Conservation (phyloP, 345 rosid species). For the Moricandia moricandioides region DNA sequence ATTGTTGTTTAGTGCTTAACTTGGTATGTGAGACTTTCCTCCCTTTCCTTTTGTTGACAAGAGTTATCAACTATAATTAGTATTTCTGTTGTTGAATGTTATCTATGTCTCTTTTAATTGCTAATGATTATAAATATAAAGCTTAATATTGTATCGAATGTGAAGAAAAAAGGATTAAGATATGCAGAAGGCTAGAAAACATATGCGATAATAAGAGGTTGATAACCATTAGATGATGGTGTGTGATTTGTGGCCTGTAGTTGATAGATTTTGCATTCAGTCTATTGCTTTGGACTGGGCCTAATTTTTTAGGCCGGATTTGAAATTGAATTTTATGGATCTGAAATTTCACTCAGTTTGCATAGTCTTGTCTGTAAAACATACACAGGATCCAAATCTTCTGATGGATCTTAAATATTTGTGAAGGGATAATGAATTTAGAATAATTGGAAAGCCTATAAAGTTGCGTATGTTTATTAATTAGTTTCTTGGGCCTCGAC, state of each 20-base stretch:
- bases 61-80: not conserved
- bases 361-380: not conserved
- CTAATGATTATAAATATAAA: constrained; percentile 11
- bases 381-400: not conserved
- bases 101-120: not conserved
- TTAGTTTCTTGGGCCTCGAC: not conserved
- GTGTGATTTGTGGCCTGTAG: not conserved
- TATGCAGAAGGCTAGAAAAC: not conserved
- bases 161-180: not conserved
- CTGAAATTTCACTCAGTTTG: not conserved
- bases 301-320: not conserved
- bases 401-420: not conserved
- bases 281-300: not conserved
- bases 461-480: not conserved
- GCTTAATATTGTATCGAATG: not conserved
- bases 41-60: constrained; percentile 6
- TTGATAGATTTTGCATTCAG: not conserved
- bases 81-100: constrained; percentile 17
- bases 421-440: not conserved
- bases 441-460: not conserved
- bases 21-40: not conserved
- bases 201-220: not conserved
- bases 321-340: not conserved
- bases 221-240: not conserved
- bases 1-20: constrained; percentile 28